phyloP scores from a whole-genome alignment of 495 filamentous ascomycete species.

The Aspergillus funiculosus region DNA sequence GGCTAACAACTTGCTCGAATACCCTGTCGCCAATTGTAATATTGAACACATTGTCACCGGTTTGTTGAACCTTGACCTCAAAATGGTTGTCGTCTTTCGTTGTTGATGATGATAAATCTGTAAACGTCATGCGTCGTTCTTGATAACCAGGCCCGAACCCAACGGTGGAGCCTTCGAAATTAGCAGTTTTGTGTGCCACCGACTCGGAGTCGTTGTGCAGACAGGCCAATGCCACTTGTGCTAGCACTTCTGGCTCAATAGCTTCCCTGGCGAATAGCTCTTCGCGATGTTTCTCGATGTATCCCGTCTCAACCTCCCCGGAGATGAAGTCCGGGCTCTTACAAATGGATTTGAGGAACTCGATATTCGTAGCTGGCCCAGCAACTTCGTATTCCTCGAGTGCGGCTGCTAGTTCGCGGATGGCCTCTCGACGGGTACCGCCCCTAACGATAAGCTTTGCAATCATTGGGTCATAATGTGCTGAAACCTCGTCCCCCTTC shows the following conservation, averaged over 20 bases:
- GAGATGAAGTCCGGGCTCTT: slow-evolving; percentile 73
- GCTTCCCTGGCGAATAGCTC: slow-evolving; percentile 58
- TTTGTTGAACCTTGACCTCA: slow-evolving; percentile 63
- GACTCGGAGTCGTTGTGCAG: slow-evolving; percentile 39
- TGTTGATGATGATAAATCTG: slow-evolving; percentile 24
- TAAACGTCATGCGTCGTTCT: slow-evolving; percentile 51
- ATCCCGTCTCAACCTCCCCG: slow-evolving; percentile 91
- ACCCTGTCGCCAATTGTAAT: slow-evolving; percentile 51
- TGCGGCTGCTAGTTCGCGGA: slow-evolving; percentile 75
- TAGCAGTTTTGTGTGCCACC: slow-evolving; percentile 17
- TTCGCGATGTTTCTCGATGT: slow-evolving; percentile 78
- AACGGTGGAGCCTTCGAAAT: slow-evolving; percentile 29
- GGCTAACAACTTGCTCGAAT: slow-evolving; percentile 45
- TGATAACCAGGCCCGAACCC: slow-evolving; percentile 54
- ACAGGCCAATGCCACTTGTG: slow-evolving; percentile 76
- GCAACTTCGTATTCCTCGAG: slow-evolving; percentile 89
- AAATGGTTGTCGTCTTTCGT: slow-evolving; percentile 39
- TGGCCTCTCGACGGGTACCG: slow-evolving; percentile 67
- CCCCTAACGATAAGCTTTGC: slow-evolving; percentile 94
- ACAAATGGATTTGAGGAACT: slow-evolving; percentile 86
- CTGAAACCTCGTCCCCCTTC: slow-evolving; percentile 83
- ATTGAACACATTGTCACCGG: slow-evolving; percentile 55
- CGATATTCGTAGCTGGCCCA: slow-evolving; percentile 90
- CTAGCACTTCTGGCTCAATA: slow-evolving; percentile 61
- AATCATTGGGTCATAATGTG: slow-evolving; percentile 99